Evolutionary conservation across 129 eudicot genomes (phyloP), one percentile per base, ranked within the genome.

Genomic region (Tanacetum coccineum): DNA sequence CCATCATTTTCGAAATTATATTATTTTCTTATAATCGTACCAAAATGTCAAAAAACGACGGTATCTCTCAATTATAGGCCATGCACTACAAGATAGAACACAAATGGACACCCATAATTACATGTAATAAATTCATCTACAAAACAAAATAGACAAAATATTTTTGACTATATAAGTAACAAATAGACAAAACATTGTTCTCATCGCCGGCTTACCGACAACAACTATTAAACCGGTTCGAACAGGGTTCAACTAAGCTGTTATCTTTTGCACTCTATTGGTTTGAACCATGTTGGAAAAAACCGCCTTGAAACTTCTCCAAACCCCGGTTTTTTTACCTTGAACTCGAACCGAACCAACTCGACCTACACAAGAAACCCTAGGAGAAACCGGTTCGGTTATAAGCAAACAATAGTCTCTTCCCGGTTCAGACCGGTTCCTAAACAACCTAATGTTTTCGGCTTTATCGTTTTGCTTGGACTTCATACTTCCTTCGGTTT

Each of bases 361-460:
- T 13, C 85, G 82, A 18, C 92, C 92, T 7, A 70, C 75, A 44
- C 92, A 85, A 12, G 87, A 82, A 17, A 85, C 92, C 54, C 59
- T 49, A 1, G 92, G 92, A 3, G 92, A 85, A 63, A 55, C 83
- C 61, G 87, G 92, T 49, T 85, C 87, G 22, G 74, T n/a, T 26
- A 53, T 66, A 58, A 76, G 57, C 48, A 66, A 9, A 32, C 70
- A 73, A 36, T 79, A 59, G 47, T 79, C 82, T 17, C 71, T 74
- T 3, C 81, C 87, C 64, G 86, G 81, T 65, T 81, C 86, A 12
- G 90, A 84, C 74, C 80, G 78, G 86, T 77, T 84, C 51, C 86
- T 70, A 59, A 76, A 80, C 80, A 83, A 47, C 47, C 66, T 44
- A 8, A 73, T 66, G 21, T 58, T 75, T n/a, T 72, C 66, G 10